Evolutionary conservation across 2,329 filamentous ascomycete species (phyloP).

Genomic region (Botrytis deweyae): DNA sequence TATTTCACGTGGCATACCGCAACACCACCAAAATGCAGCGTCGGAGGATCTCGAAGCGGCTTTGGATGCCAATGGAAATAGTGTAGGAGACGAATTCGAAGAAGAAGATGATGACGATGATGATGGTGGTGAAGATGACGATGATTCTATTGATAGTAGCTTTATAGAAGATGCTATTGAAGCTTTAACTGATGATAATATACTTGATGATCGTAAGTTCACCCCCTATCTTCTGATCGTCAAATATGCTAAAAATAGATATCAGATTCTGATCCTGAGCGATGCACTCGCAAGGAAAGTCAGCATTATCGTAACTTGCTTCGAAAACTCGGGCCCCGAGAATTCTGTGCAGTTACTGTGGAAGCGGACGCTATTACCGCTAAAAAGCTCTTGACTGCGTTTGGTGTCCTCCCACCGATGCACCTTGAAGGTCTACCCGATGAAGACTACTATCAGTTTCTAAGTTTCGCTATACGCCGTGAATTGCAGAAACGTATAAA

Average conservation of each 20-base stretch:
- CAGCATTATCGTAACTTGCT: conserved; percentile 67
- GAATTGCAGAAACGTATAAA: conserved; percentile 82
- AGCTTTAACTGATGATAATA: conserved; percentile 48
- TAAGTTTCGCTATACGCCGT: conserved; percentile 74
- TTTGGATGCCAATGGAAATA: neutral
- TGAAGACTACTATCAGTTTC: conserved; percentile 69
- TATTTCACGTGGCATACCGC: conserved; percentile 16
- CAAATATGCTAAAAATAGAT: conserved; percentile 31
- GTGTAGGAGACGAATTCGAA: neutral
- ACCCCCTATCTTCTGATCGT: neutral
- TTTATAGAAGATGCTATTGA: conserved; percentile 49
- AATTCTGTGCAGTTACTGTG: conserved; percentile 73
- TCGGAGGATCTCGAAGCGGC: neutral
- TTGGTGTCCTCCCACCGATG: conserved; percentile 70
- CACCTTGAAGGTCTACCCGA: conserved; percentile 74
- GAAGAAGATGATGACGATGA: neutral
- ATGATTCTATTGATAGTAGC: conserved; percentile 44
- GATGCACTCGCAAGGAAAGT: conserved; percentile 68
- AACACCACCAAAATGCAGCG: conserved; percentile 14
- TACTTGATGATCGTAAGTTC: conserved; percentile 44
- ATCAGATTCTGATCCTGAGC: conserved; percentile 31
- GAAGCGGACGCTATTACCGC: conserved; percentile 68
- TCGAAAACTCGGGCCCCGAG: conserved; percentile 71
- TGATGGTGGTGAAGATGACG: conserved; percentile 26
- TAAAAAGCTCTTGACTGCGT: conserved; percentile 83